These are phyloP conservation scores for Tribonema minus DNA, from an alignment of 108 stramenopile species.

Conservation along the genomic window DNA sequence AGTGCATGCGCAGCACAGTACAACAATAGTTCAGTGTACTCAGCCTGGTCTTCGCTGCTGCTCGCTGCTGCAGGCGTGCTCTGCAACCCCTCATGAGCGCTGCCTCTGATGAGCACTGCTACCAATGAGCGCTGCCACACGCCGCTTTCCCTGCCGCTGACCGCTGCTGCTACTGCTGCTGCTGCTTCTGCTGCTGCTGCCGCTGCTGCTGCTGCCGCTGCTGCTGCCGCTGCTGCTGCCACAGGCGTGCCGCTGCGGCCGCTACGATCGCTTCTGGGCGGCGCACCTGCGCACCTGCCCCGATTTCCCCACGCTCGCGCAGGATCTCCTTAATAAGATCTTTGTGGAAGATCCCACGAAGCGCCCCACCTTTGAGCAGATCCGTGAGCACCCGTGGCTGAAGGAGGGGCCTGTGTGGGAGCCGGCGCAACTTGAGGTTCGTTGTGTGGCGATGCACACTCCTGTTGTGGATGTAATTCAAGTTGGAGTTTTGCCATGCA, in stretches of 20 bases:
- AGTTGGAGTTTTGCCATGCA: too few species aligned
- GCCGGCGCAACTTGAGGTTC: too few species aligned
- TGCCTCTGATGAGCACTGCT: not conserved
- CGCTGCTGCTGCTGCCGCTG: not conserved
- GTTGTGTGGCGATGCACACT: too few species aligned
- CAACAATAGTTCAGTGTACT: too few species aligned
- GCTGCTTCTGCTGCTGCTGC: not conserved
- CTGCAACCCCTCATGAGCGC: too few species aligned
- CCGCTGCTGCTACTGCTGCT: not conserved
- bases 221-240: not conserved
- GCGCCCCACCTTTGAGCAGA: conserved; percentile 28
- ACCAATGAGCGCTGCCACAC: not conserved
- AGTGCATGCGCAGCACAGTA: too few species aligned
- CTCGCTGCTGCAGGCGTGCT: too few species aligned
- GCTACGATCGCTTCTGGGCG: conserved; percentile 46
- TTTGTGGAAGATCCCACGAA: conserved; percentile 31
- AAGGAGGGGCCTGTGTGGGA: too few species aligned
- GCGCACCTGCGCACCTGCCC: conserved; percentile 38
- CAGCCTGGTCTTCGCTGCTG: too few species aligned
- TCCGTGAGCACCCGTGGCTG: conserved; percentile 36
- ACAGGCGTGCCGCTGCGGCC: not conserved
- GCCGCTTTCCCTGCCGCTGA: not conserved
- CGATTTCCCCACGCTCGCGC: conserved; percentile 33
- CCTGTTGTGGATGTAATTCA: too few species aligned
- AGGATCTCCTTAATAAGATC: conserved; percentile 35